Base-by-base conservation (phyloP, 169 alveolate species). In the Plasmodium ovale region DNA sequence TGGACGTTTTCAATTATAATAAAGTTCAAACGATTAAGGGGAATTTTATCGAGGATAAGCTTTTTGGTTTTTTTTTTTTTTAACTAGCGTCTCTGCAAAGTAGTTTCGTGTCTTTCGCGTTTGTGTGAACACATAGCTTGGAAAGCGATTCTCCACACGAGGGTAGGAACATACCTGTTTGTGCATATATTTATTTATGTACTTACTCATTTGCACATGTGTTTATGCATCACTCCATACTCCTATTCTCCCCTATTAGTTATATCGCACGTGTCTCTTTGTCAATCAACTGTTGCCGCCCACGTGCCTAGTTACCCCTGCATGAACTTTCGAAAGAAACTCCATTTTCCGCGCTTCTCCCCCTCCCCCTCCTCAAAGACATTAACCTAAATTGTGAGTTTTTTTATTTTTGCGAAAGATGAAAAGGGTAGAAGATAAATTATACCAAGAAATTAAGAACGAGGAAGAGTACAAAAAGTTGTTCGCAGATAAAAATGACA, bases 391-490 rank as follows among this genome's bases (percentile, higher is more conserved):
- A 10, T 29, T 51, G 21, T 51, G n/a, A 51, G 3, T n/a, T 51
- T 10, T 51, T 51, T 21, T 51, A 9, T n/a, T 51, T 51, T 9
- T 53, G 58, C 29, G 12, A 56, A 82, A 85, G 56, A 85, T 85
- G 91, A 85, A 85, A 67, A 54, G 47, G 33, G 54, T 27, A 6
- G 91, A 85, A 10, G 91, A 85, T 35, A 67, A 68, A 85, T 49
- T 67, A 16, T 85, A 49, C 64, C 77, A 68, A 37, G 87, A 85
- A 42, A 69, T 85, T 42, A 21, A 49, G 12, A 85, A 67, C 23
- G 91, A 85, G 54, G 91, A 85, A 31, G 91, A 85, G 47, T 85
- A 85, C 56, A 69, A 85, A 69, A 58, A 85, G 37, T 37, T 85
- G 33, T 85, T 85, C 69, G 73, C 37, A 37, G 72, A 69, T 29